Evolutionary conservation across 257 asterid species (phyloP).

Genomic region (Nicotiana tabacum): DNA sequence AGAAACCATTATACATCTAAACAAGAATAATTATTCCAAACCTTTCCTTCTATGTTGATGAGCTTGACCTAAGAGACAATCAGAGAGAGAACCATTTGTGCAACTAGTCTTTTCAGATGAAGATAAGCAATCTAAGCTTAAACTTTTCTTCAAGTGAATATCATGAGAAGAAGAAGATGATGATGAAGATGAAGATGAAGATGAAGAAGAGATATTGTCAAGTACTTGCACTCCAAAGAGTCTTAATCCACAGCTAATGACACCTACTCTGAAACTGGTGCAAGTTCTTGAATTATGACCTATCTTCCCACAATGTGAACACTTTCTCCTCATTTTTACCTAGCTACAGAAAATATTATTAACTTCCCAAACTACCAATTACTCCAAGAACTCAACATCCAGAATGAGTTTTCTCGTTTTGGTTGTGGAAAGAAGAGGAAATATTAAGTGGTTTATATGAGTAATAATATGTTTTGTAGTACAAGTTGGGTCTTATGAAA

Average conservation of each 20-base stretch:
- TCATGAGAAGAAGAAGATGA: conserved; percentile 15
- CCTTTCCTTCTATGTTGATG: conserved; percentile 63
- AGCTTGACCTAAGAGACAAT: conserved; percentile 31
- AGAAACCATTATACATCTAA: neutral
- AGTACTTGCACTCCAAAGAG: conserved; percentile 77
- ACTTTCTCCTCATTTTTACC: conserved; percentile 69
- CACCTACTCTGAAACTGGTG: conserved; percentile 20
- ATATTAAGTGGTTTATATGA: neutral
- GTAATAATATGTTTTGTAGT: conserved; percentile 23
- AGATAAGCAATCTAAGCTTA: conserved; percentile 64
- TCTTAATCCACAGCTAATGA: conserved; percentile 31
- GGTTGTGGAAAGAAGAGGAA: conserved; percentile 12
- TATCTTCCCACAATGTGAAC: conserved; percentile 79
- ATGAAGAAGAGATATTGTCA: conserved; percentile 16
- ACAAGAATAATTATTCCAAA: conserved; percentile 4
- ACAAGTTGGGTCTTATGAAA: conserved; percentile 34
- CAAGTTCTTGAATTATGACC: conserved; percentile 95
- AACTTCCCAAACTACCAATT: neutral
- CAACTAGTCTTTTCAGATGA: conserved; percentile 35
- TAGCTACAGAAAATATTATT: neutral
- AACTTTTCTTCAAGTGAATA: conserved; percentile 52
- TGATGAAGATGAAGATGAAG: conserved; percentile 24
- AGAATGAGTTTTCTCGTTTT: neutral
- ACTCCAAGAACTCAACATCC: too few species aligned
- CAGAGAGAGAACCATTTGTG: conserved; percentile 50